Conservation (phyloP, 2,329 filamentous ascomycete genomes). For the Scedosporium aurantiacum region DNA sequence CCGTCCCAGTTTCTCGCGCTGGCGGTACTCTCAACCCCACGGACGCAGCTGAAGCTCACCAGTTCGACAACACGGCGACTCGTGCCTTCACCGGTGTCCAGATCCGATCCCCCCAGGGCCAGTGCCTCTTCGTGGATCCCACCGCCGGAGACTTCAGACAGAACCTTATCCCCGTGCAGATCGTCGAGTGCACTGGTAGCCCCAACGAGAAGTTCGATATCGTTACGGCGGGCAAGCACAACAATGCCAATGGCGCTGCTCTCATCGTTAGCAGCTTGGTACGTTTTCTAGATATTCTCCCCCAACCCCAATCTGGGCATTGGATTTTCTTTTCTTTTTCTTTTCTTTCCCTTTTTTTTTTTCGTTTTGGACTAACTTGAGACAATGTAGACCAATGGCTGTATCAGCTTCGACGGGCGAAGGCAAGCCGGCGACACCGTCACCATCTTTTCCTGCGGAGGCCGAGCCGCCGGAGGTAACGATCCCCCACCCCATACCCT, state of each 20-base stretch:
- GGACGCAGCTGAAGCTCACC: slow-evolving; percentile 36
- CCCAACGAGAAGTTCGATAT: slow-evolving; percentile 40
- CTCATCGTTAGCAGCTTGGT: slow-evolving; percentile 35
- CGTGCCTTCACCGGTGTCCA: slow-evolving; percentile 32
- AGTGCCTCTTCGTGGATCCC: slow-evolving; percentile 40
- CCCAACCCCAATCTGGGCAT: no score
- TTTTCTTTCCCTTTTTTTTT: no score
- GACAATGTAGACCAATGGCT: slow-evolving; percentile 29
- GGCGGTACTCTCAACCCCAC: slow-evolving; percentile 37
- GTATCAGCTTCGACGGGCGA: slow-evolving; percentile 36
- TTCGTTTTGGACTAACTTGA: no score
- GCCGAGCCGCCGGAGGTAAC: slow-evolving; percentile 31
- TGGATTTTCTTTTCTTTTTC: no score
- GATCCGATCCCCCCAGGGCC: slow-evolving; percentile 35
- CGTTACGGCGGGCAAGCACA: slow-evolving; percentile 37
- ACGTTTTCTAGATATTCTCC: neutral
- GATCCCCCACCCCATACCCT: slow-evolving; percentile 17
- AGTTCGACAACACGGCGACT: slow-evolving; percentile 33
- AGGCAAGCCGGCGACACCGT: slow-evolving; percentile 33
- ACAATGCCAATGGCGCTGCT: slow-evolving; percentile 29
- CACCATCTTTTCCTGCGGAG: slow-evolving; percentile 40
- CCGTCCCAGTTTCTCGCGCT: slow-evolving; percentile 37
- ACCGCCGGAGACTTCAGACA: slow-evolving; percentile 42
- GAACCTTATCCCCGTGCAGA: slow-evolving; percentile 38
- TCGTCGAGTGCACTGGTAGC: slow-evolving; percentile 32